Base-by-base conservation (phyloP, 1,139 yeast species). In the Suhomyces bokatorum region DNA sequence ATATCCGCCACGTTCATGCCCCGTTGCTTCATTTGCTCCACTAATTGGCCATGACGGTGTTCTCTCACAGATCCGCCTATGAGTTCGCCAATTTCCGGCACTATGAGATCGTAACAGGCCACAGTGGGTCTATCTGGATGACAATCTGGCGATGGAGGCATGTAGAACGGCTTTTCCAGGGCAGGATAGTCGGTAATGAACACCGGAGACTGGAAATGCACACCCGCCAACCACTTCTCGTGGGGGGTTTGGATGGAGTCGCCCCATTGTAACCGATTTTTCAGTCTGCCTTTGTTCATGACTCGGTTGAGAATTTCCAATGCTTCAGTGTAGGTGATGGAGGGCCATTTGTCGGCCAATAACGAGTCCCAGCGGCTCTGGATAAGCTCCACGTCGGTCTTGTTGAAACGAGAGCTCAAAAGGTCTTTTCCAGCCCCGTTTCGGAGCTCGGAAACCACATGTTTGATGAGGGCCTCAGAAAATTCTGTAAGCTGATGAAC, bases 41-140 rank as follows among this genome's bases (percentile, higher is more conserved):
- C 55, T 14, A 93, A 66, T 15, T 50, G 59, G 0, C 64, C 75
- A 47, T 79, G 68, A 50, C 79, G 67, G 57, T 87, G 88, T 57
- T 93, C 97, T 64, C 99, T 87, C 50, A 95, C 55, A 1, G 97
- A 89, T 0, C 99, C 99, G 1, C 99, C 99, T 3, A 89, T 83
- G n/a, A 93, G 71, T 61, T 93, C 99, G n/a, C 99, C 99, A 50
- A 93, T 78, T 26, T 84, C 91, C 0, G 99, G 99, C 17, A 91
- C 79, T 6, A 93, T 69, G 44, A 93, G 72, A 60, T 95, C 99
- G 60, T 82, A 93, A 58, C 98, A 91, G 0, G 88, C 96, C 3
- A 88, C 98, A 0, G 97, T 90, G 3, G 75, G 70, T 11, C 55
- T 60, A 13, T 67, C 69, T 0, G 62, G 55, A 32, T 20, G 24